phyloP scores from a whole-genome alignment of 345 rosid species.

The Aurinia saxatilis region DNA sequence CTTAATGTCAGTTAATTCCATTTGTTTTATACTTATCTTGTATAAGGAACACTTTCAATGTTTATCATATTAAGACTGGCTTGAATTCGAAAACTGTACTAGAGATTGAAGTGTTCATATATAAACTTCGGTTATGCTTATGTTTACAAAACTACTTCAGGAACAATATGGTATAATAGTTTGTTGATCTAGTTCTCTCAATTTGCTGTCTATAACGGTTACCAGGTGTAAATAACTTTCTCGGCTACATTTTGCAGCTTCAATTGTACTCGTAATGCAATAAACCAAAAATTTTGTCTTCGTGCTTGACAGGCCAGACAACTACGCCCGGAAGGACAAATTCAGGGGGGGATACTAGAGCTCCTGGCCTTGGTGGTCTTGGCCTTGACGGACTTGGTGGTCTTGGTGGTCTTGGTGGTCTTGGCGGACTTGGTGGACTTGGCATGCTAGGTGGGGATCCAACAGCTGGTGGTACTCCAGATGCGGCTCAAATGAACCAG shows the following conservation, averaged over 20 bases:
- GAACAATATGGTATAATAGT: background rate
- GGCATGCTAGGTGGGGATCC: conserved; percentile 52
- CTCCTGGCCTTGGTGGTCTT: conserved; percentile 51
- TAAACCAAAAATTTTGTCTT: background rate
- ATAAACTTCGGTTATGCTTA: too few species aligned
- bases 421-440: conserved; percentile 46
- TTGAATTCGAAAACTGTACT: background rate
- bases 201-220: background rate
- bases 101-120: background rate
- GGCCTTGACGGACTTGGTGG: conserved; percentile 54
- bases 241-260: background rate
- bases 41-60: background rate
- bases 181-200: background rate
- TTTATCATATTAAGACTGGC: background rate
- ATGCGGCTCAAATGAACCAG: conserved; percentile 52
- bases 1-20: background rate
- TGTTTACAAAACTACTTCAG: background rate
- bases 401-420: conserved; percentile 49
- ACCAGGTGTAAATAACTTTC: background rate
- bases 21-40: background rate
- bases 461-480: conserved; percentile 42
- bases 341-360: conserved; percentile 46
- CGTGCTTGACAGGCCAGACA: conserved; percentile 34
- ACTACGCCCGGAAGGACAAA: conserved; percentile 42
- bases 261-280: background rate